Evolutionary conservation across 768 basidiomycete genomes (phyloP).

Genomic region (Favolaschia claudopus): DNA sequence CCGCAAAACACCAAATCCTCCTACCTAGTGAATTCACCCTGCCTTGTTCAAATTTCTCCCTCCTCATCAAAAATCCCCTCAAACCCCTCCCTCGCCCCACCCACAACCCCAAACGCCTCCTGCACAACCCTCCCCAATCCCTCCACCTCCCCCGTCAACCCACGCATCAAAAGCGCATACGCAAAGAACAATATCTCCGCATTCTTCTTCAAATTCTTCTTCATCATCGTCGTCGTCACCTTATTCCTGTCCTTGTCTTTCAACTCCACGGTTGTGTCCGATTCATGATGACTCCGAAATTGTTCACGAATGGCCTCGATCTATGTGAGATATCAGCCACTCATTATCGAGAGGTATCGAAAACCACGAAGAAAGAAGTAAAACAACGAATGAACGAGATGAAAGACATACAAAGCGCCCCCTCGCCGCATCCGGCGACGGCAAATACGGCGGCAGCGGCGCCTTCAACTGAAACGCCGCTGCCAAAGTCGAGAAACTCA

Average conservation of each 20-base stretch:
- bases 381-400: background rate
- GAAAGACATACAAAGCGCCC: slow-evolving; percentile 76
- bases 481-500: slow-evolving; percentile 84
- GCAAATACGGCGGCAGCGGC: slow-evolving; percentile 95
- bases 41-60: no score
- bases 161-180: slow-evolving; percentile 93
- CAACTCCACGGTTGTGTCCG: slow-evolving; percentile 80
- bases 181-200: slow-evolving; percentile 96
- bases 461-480: slow-evolving; percentile 85
- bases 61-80: slow-evolving; percentile 70
- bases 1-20: no score
- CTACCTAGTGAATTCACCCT: no score
- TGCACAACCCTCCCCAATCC: slow-evolving; percentile 82
- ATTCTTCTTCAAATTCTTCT: no score
- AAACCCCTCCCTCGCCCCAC: slow-evolving; percentile 81
- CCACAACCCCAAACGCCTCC: slow-evolving; percentile 92
- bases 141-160: slow-evolving; percentile 90
- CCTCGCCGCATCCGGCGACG: slow-evolving; percentile 88
- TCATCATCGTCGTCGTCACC: no score
- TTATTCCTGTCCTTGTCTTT: slow-evolving; percentile 82
- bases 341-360: no score
- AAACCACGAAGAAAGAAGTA: background rate
- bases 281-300: slow-evolving; percentile 87
- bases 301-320: slow-evolving; percentile 42
- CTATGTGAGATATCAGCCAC: no score